Evolutionary conservation across 306 rosid genomes (phyloP).

Genomic region (Sechiopsis laciniata): DNA sequence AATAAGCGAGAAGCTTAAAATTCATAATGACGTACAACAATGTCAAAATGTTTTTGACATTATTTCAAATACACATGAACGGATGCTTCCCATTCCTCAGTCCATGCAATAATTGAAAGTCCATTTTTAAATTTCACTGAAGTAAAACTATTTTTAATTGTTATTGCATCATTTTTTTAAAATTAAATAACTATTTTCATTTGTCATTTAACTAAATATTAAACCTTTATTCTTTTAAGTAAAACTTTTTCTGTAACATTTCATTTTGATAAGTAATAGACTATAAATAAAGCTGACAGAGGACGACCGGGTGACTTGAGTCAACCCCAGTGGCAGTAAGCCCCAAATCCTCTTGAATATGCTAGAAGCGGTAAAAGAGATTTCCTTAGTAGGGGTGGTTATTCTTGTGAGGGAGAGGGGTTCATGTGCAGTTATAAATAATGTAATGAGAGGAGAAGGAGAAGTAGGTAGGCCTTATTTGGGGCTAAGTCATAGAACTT

Average conservation of each 20-base stretch:
- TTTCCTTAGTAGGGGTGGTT: too few species aligned
- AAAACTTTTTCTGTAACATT: not conserved
- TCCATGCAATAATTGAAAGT: not conserved
- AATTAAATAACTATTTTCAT: not conserved
- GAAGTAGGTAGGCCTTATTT: too few species aligned
- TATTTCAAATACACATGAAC: not conserved
- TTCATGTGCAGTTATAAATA: too few species aligned
- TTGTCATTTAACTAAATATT: not conserved
- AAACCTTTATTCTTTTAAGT: not conserved
- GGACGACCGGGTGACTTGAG: not conserved
- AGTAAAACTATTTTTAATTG: not conserved
- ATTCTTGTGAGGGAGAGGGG: too few species aligned
- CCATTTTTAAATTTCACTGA: not conserved
- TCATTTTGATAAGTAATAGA: not conserved
- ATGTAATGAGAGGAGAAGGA: too few species aligned
- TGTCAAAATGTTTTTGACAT: not conserved
- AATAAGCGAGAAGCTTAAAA: not conserved
- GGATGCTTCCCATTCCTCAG: not conserved
- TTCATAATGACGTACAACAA: not conserved
- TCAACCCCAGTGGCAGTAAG: not conserved
- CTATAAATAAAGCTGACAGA: not conserved
- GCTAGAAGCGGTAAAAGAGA: too few species aligned
- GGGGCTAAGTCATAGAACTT: too few species aligned
- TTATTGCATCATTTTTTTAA: not conserved
- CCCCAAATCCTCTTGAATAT: too few species aligned